Base-by-base conservation (phyloP, 1,284 basidiomycete genomes). In the Pholiota adiposa region DNA sequence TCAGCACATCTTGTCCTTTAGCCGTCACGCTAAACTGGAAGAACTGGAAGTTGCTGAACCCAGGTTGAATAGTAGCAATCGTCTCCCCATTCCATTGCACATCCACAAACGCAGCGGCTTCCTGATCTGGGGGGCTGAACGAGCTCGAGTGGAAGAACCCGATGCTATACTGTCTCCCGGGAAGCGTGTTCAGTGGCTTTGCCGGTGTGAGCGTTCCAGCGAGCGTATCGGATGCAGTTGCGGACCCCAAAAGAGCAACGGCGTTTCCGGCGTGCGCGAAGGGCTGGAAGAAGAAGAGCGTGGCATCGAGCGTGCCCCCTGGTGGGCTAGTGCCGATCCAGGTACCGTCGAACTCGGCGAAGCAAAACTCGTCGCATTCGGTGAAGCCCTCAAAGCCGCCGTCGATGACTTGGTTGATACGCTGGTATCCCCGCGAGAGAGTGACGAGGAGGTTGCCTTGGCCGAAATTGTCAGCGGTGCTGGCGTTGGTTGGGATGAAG, bases 391-490 rank as follows among this genome's bases (percentile, higher is more conserved):
- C 75, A 55, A 77, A 77, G 4, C 65, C 67, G 14, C 72, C 73
- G 51, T 77, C 75, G 53, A 66, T n/a, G 25, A 76, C 50, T 54
- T 68, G 60, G 57, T 69, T 70, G 51, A 66, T 72, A 56, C 76
- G 74, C 23, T 53, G 62, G 65, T 76, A 78, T 4, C 77, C 77
- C 18, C 77, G 74, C 4, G 77, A 77, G 62, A 67, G 71, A 14
- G 76, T 77, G 23, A 78, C 76, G 53, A 69, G 60, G 52, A 78
- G 73, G 56, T 70, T 61, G 23, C 75, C 75, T 49, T 77, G 76
- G 16, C 76, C 77, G 43, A 62, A 70, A 64, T 79, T 79, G 60
- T 73, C 70, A 4, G 78, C 77, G 5, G 76, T 75, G 41, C 74
- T 75, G 11, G 62, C 72, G 58, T 80, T 75, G 2, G 79, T 64